phyloP scores from a whole-genome alignment of 1,284 basidiomycete genomes.

The Trichosporon faecale region DNA sequence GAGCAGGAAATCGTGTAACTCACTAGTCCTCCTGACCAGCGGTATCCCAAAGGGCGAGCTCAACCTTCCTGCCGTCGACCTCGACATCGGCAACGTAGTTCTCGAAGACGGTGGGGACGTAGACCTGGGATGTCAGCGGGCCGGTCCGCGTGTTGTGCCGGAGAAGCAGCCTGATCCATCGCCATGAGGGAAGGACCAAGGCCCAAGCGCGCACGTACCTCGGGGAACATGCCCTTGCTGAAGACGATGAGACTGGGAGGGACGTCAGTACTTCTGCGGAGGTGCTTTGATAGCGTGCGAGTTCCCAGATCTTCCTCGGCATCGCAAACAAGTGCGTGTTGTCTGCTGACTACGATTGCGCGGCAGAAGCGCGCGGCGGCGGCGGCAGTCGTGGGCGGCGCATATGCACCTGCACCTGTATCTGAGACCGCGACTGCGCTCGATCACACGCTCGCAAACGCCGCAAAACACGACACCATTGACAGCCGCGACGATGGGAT shows the following conservation, averaged over 20 bases:
- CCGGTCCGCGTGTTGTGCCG: neutral
- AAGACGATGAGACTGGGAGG: constrained; percentile 55
- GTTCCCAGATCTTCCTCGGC: neutral
- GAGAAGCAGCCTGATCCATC: constrained; percentile 4
- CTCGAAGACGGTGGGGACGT: constrained; percentile 90
- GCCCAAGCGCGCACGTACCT: constrained; percentile 58
- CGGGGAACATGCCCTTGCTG: constrained; percentile 84
- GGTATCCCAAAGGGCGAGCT: constrained; percentile 92
- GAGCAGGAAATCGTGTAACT: constrained; percentile 15
- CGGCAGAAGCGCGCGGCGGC: neutral
- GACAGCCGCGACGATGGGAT: neutral
- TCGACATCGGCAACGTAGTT: constrained; percentile 80
- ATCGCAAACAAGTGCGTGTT: neutral
- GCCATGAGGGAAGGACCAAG: neutral
- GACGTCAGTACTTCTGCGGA: neutral
- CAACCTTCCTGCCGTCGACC: constrained; percentile 86
- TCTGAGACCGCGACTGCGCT: neutral
- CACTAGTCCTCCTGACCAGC: constrained; percentile 77
- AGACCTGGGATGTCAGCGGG: constrained; percentile 60
- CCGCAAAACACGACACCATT: neutral
- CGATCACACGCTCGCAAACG: neutral
- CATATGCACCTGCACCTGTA: neutral
- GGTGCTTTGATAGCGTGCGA: constrained; percentile 11
- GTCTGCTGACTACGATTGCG: neutral
- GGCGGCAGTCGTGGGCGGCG: neutral